Conservation (phyloP, 768 basidiomycete species). For the Suillus cothurnatus region DNA sequence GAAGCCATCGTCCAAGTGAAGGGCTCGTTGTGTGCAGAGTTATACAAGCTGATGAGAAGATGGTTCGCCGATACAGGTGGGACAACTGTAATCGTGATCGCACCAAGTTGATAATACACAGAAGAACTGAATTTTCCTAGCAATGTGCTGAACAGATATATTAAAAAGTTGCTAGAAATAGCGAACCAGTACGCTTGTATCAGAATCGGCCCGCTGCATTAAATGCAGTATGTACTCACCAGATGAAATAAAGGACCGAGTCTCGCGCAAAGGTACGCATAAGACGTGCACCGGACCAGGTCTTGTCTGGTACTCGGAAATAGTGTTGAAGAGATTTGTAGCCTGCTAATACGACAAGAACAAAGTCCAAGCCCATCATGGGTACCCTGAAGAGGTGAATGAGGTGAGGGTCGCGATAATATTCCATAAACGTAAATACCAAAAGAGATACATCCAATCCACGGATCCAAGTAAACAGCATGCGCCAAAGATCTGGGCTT, state of each 20-base stretch:
- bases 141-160: conserved; percentile 10
- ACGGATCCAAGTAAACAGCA: conserved; percentile 1
- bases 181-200: neutral
- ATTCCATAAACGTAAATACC: neutral
- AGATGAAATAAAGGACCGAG: conserved; percentile 11
- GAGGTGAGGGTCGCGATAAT: neutral
- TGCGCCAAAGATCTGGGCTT: conserved; percentile 4
- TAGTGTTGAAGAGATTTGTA: conserved; percentile 15
- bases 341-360: conserved; percentile 9
- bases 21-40: neutral
- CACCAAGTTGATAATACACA: conserved; percentile 8
- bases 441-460: conserved; percentile 12
- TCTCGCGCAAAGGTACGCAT: conserved; percentile 10
- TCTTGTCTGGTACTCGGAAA: conserved; percentile 8
- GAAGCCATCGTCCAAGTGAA: neutral
- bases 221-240: neutral
- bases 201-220: neutral
- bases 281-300: conserved; percentile 12
- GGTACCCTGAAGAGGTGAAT: conserved; percentile 5
- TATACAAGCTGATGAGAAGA: neutral
- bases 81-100: conserved; percentile 8
- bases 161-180: conserved; percentile 8
- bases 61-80: conserved; percentile 6
- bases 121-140: conserved; percentile 4
- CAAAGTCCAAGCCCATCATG: conserved; percentile 10